Percentiles rank a stretch among this genome's conserved stretches.
These are phyloP conservation scores for Colletotrichum chlorophyti DNA, from an alignment of 2,329 filamentous ascomycete species.

Conservation along the genomic window DNA sequence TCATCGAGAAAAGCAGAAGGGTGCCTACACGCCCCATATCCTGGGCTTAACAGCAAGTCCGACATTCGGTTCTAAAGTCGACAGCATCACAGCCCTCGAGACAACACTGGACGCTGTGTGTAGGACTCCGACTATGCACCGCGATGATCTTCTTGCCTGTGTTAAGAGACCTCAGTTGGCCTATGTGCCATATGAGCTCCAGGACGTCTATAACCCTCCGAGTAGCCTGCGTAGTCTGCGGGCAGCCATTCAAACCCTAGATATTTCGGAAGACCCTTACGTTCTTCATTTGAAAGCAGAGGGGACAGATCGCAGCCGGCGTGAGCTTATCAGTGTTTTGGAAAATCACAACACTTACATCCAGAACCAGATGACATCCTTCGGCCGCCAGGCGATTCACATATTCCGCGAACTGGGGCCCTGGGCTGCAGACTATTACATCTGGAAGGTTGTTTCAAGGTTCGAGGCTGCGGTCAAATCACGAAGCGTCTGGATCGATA, in stretches of 20 bases:
- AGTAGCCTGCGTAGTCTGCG: constrained; percentile 52
- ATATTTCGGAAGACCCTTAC: constrained; percentile 68
- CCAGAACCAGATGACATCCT: constrained; percentile 60
- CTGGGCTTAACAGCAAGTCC: constrained; percentile 85
- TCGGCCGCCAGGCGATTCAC: constrained; percentile 56
- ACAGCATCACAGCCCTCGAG: constrained; percentile 69
- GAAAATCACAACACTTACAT: constrained; percentile 56
- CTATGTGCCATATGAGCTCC: constrained; percentile 39
- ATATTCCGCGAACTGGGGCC: constrained; percentile 66
- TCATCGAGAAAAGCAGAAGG: constrained; percentile 50
- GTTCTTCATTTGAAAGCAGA: constrained; percentile 54
- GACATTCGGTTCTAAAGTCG: constrained; percentile 63
- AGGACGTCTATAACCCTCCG: constrained; percentile 32
- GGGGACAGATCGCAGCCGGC: constrained; percentile 47
- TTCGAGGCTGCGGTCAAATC: constrained; percentile 34
- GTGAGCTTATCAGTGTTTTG: constrained; percentile 46
- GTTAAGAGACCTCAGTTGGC: constrained; percentile 70
- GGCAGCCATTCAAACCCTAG: constrained; percentile 48
- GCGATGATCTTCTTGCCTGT: constrained; percentile 71
- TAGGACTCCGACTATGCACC: constrained; percentile 71
- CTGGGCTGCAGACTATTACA: constrained; percentile 74
- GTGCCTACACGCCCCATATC: constrained; percentile 64
- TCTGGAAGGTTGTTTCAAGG: constrained; percentile 54
- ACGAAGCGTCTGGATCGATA: constrained; percentile 39
- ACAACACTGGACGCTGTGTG: constrained; percentile 72